Percentiles rank a stretch among this genome's conserved stretches.
Evolutionary conservation across 495 filamentous ascomycete genomes (phyloP).

Genomic region (Xylaria castorea): DNA sequence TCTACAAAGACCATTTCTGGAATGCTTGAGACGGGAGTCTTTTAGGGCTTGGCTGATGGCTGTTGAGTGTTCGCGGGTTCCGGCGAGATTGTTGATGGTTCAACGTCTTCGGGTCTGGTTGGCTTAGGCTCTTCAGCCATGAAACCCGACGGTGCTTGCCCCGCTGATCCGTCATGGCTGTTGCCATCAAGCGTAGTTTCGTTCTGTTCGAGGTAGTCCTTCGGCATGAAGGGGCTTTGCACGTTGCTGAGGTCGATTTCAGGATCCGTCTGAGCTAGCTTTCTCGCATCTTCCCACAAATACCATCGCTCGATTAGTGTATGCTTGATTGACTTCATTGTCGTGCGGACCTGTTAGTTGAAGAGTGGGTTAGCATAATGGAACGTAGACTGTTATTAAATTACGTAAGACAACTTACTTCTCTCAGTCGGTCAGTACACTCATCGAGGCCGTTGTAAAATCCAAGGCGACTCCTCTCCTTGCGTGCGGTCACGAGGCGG

Average conservation of each 20-base stretch:
- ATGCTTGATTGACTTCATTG: slow-evolving; percentile 81
- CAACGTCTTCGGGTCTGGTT: slow-evolving; percentile 27
- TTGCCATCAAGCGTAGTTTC: slow-evolving; percentile 19
- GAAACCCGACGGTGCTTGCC: slow-evolving; percentile 9
- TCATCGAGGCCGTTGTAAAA: slow-evolving; percentile 74
- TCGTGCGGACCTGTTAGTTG: slow-evolving; percentile 65
- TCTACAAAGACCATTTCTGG: neutral
- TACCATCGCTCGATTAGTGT: slow-evolving; percentile 87
- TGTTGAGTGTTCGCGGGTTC: slow-evolving; percentile 29
- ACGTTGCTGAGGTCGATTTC: slow-evolving; percentile 65
- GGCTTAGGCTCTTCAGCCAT: slow-evolving; percentile 26
- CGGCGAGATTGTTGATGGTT: slow-evolving; percentile 37
- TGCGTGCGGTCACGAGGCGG: slow-evolving; percentile 76
- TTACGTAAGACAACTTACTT: slow-evolving; percentile 57
- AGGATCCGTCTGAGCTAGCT: slow-evolving; percentile 70
- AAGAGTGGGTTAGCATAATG: slow-evolving; percentile 7
- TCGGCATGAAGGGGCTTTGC: slow-evolving; percentile 56
- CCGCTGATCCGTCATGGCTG: neutral
- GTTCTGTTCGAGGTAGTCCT: slow-evolving; percentile 46
- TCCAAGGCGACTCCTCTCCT: slow-evolving; percentile 68
- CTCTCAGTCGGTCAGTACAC: slow-evolving; percentile 59
- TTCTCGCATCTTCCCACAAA: slow-evolving; percentile 83
- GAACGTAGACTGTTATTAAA: neutral
- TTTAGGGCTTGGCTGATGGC: slow-evolving; percentile 33
- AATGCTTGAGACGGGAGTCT: neutral